Base-by-base conservation (phyloP, 2,329 filamentous ascomycete genomes). In the Trichoderma oligosporum region DNA sequence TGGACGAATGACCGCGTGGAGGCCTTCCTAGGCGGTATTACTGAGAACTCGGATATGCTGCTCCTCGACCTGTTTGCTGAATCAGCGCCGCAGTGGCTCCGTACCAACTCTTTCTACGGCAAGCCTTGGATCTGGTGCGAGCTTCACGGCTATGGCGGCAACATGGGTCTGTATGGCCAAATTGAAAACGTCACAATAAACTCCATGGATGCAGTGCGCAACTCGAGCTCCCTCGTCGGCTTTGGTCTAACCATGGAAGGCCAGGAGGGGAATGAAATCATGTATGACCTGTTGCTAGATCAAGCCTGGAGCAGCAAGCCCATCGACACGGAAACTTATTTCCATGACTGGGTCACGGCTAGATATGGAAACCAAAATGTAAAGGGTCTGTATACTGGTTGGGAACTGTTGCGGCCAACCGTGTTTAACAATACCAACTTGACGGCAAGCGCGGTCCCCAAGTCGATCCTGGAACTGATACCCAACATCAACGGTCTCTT, bases 101-200 rank as follows among this genome's bases (percentile, higher is more conserved):
- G 76, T 7, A 79, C 77, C 0, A 71, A 76, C 14, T 76, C 73
- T 0, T 82, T 79, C 63, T 76, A 73, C 58, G 78, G 78, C 16
- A 80, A 80, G 61, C 74, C 76, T 0, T 82, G 78, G 78, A 74
- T 81, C 33, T 81, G 79, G 79, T 80, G 78, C 61, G 69, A 80
- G 61, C 65, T 82, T 6, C 79, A 81, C 61, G 71, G 74, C 58
- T 81, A 76, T 58, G 78, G 78, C 5, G 76, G 74, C 14, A 79
- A 76, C 61, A 71, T 74, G 69, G 78, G 76, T 0, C 60, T 81
- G 1, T 80, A 80, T 58, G 78, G 78, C 1, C 78, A 80, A 59
- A 70, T 81, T 14, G 65, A 72, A 55, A 80, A 79, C 36, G 61
- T 80, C 6, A 81, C 78, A 0, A 65, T 73, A 36, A 75, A 76